Conservation (phyloP, 1,284 basidiomycete genomes). For the Grifola frondosa region DNA sequence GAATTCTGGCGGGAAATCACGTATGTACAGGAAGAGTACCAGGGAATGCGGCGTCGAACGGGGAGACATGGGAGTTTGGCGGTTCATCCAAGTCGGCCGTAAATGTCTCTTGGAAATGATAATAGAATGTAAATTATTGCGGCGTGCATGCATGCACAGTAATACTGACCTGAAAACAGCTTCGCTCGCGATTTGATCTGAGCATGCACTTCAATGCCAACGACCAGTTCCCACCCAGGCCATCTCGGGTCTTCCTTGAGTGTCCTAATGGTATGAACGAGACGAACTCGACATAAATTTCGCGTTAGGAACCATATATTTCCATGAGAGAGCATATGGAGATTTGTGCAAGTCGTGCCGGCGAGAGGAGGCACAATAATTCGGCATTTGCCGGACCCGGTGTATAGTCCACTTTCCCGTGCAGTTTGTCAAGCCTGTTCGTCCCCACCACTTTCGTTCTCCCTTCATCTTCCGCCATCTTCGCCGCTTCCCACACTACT, state of each 20-base stretch:
- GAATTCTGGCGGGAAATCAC: neutral
- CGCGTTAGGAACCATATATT: conserved; percentile 15
- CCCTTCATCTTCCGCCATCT: conserved; percentile 2
- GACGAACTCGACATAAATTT: conserved; percentile 4
- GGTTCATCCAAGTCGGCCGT: conserved; percentile 51
- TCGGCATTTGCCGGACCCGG: conserved; percentile 12
- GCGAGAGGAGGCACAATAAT: neutral
- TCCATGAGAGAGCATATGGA: conserved; percentile 26
- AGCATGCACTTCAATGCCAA: conserved; percentile 95
- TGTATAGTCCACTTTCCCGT: conserved; percentile 3
- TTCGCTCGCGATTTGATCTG: conserved; percentile 88
- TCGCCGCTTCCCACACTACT: too few species aligned
- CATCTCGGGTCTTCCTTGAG: conserved; percentile 38
- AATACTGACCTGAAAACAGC: conserved; percentile 80
- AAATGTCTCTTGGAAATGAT: conserved; percentile 22
- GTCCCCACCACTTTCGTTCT: neutral
- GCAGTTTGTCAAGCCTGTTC: too few species aligned
- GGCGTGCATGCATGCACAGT: neutral
- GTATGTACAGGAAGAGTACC: conserved; percentile 84
- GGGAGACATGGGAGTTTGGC: conserved; percentile 78
- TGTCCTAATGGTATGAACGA: conserved; percentile 19
- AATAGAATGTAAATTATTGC: neutral
- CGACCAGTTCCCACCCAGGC: conserved; percentile 81
- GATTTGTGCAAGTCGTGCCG: neutral
- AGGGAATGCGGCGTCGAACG: conserved; percentile 90